These are phyloP conservation scores for Lachnellula willkommii DNA, from an alignment of 2,329 filamentous ascomycete species.

Conservation along the genomic window DNA sequence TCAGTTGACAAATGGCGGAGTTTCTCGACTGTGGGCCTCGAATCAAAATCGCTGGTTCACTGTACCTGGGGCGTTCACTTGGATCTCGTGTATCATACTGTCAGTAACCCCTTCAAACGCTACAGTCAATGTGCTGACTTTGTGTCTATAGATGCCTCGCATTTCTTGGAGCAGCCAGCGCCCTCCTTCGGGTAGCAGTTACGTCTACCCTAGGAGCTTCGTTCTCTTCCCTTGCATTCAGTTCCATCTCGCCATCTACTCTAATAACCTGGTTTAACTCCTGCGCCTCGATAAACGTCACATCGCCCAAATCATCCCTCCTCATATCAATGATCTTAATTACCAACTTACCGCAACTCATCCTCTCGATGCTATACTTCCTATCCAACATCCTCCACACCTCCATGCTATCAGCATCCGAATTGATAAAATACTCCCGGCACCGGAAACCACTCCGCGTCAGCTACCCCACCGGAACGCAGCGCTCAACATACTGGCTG, in stretches of 20 bases:
- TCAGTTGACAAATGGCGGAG: neutral
- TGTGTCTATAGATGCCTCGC: neutral
- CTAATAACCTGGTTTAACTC: neutral
- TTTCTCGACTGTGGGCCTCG: neutral
- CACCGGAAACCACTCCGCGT: slow-evolving; percentile 34
- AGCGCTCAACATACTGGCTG: slow-evolving; percentile 32
- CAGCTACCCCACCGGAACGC: slow-evolving; percentile 22
- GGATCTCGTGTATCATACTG: neutral
- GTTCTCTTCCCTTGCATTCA: neutral
- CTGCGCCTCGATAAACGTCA: neutral
- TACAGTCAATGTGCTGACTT: neutral
- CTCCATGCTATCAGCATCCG: neutral
- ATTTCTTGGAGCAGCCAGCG: neutral
- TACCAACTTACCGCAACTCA: slow-evolving; percentile 20
- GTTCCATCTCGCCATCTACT: neutral
- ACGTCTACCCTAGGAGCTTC: neutral
- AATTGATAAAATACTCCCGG: slow-evolving; percentile 5
- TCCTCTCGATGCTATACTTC: slow-evolving; percentile 29
- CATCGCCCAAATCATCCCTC: neutral
- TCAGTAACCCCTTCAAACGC: neutral
- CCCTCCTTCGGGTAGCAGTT: neutral
- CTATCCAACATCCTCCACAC: slow-evolving; percentile 26
- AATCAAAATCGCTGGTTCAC: neutral
- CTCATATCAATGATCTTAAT: neutral
- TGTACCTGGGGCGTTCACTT: neutral